Percentiles rank a stretch among this genome's conserved stretches.
Evolutionary conservation across 148 eudicot genomes (phyloP).

Genomic region (Beta vulgaris): DNA sequence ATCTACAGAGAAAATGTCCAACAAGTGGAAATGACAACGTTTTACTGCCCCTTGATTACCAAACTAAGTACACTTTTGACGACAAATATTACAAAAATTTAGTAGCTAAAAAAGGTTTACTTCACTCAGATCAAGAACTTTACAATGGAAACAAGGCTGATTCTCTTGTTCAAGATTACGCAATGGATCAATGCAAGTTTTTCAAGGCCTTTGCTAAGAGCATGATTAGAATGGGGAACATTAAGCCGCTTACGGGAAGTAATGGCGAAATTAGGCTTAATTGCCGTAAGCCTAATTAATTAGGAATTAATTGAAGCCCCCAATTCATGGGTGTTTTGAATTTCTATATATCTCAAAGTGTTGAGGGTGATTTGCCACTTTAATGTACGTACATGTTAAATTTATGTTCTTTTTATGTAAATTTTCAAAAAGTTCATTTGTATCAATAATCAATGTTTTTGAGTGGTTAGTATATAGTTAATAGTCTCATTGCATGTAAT

Average conservation of each 20-base stretch:
- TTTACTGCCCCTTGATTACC: slow-evolving; percentile 47
- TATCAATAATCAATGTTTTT: too few relatives aligned
- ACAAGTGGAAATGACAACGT: slow-evolving; percentile 42
- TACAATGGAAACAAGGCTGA: slow-evolving; percentile 53
- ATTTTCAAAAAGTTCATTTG: too few relatives aligned
- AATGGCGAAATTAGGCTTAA: slow-evolving; percentile 59
- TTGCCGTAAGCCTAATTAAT: slow-evolving; percentile 47
- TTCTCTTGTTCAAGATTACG: slow-evolving; percentile 41
- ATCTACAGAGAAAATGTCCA: slow-evolving; percentile 45
- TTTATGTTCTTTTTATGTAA: too few relatives aligned
- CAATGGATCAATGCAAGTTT: slow-evolving; percentile 34
- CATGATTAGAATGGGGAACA: slow-evolving; percentile 65
- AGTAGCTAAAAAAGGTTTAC: slow-evolving; percentile 44
- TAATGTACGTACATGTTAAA: too few relatives aligned
- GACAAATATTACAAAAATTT: slow-evolving; percentile 54
- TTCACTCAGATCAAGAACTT: slow-evolving; percentile 83
- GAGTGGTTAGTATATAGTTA: too few relatives aligned
- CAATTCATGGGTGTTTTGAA: not conserved
- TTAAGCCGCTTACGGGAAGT: slow-evolving; percentile 59
- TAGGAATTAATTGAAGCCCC: not conserved
- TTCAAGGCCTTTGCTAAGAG: slow-evolving; percentile 45
- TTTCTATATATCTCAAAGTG: not conserved
- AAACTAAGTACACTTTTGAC: slow-evolving; percentile 42
- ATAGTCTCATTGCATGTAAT: not conserved
- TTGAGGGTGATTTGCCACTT: too few relatives aligned